Percentiles rank a stretch among this genome's conserved stretches.
These are phyloP conservation scores for Magnusiomyces clavatus DNA, from an alignment of 1,139 yeast species.

Conservation along the genomic window DNA sequence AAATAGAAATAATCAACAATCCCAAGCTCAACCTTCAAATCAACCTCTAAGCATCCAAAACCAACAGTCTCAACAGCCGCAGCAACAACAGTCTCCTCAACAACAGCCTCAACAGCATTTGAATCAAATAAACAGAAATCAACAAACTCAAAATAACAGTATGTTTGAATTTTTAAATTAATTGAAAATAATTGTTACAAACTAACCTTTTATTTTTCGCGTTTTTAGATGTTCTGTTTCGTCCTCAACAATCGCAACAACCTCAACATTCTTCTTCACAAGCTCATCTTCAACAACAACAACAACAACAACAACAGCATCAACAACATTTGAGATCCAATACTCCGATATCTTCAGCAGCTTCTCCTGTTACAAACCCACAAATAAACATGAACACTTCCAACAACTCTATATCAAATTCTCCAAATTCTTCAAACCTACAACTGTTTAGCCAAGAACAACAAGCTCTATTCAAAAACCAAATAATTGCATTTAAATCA, in stretches of 20 bases:
- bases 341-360: constrained; percentile 4
- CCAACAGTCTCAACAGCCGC: background rate
- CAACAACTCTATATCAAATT: constrained; percentile 1
- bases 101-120: background rate
- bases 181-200: no score
- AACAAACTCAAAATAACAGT: background rate
- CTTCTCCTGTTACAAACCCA: background rate
- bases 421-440: constrained; percentile 1
- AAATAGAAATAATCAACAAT: background rate
- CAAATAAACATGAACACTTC: background rate
- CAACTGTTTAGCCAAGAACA: constrained; percentile 37
- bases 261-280: background rate
- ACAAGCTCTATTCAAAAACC: constrained; percentile 49
- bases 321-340: background rate
- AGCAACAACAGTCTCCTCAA: background rate
- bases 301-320: background rate
- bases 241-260: constrained; percentile 1
- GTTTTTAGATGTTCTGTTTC: background rate
- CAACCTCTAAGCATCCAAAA: background rate
- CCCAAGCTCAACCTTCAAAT: background rate
- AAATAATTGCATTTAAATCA: constrained; percentile 65
- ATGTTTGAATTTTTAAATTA: no score
- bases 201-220: no score
- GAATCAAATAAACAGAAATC: background rate
- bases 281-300: background rate